A percentile compares a stretch with the other conserved stretches of the same genome.
Conservation (phyloP, 169 alveolate genomes). For the Cardiosporidium cionae region DNA sequence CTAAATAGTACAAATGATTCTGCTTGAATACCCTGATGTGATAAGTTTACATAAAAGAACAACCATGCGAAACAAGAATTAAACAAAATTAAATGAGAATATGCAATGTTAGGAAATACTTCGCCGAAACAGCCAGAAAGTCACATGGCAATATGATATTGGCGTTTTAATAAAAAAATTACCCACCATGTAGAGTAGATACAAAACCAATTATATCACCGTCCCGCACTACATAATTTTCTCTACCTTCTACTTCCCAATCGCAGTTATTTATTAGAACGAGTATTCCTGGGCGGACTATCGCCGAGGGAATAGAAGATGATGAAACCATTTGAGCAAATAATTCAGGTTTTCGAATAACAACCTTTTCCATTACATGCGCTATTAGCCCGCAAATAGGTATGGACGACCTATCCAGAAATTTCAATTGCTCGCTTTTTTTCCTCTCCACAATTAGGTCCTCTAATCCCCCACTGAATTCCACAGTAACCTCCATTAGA, state of each 20-base stretch:
- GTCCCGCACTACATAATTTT: slow-evolving; percentile 42
- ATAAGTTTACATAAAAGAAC: too few species aligned
- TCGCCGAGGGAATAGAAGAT: not conserved
- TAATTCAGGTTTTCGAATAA: not conserved
- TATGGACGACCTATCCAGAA: too few species aligned
- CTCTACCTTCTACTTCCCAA: slow-evolving; percentile 77
- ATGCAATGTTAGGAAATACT: too few species aligned
- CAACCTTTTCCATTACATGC: not conserved
- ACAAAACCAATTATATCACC: slow-evolving; percentile 64
- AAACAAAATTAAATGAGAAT: too few species aligned
- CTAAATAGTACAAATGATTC: too few species aligned
- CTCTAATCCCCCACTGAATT: not conserved
- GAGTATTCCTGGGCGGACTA: slow-evolving; percentile 65
- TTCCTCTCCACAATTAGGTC: not conserved
- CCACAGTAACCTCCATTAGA: not conserved
- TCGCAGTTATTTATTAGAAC: slow-evolving; percentile 76
- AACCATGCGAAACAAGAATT: too few species aligned
- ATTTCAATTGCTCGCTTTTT: not conserved
- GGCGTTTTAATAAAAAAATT: too few species aligned
- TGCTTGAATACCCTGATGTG: too few species aligned
- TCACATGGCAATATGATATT: too few species aligned
- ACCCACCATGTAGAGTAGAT: slow-evolving; percentile 80
- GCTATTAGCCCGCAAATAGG: not conserved
- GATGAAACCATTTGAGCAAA: not conserved
- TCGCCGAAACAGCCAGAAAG: too few species aligned